Conservation (phyloP, 257 asterid genomes). For the Rubia yunnanensis region DNA sequence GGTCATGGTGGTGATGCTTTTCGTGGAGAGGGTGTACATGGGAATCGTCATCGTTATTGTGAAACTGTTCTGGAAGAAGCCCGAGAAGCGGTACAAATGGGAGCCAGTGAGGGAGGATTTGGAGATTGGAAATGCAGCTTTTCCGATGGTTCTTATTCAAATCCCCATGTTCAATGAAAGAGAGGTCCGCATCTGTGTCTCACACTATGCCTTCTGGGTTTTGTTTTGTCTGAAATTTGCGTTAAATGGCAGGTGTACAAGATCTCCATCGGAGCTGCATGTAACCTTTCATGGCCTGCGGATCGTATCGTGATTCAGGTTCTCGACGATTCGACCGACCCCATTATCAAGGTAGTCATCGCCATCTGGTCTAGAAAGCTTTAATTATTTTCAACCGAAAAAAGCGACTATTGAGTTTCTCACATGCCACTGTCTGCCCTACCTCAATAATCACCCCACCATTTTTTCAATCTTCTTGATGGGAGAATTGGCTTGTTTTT, state of each 20-base stretch:
- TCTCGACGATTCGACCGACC: constrained; percentile 82
- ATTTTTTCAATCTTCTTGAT: background rate
- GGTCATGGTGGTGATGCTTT: constrained; percentile 84
- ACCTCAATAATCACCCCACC: background rate
- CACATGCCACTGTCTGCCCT: too few relatives aligned
- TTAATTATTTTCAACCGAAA: background rate
- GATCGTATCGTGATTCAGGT: constrained; percentile 92
- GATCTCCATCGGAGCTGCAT: constrained; percentile 96
- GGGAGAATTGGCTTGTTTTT: background rate
- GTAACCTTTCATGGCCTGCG: constrained; percentile 89
- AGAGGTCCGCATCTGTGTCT: constrained; percentile 40
- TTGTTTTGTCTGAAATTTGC: background rate
- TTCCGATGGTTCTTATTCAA: constrained; percentile 76
- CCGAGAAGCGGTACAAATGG: constrained; percentile 71
- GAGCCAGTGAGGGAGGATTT: constrained; percentile 66
- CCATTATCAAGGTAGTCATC: constrained; percentile 41
- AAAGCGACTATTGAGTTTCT: background rate
- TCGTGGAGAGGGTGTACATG: constrained; percentile 86
- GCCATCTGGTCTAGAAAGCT: too few relatives aligned
- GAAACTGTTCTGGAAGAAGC: constrained; percentile 77
- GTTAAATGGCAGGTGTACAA: constrained; percentile 53
- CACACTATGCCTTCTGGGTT: background rate
- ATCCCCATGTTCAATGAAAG: constrained; percentile 90
- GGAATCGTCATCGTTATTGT: constrained; percentile 76
- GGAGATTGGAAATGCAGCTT: constrained; percentile 48